These are phyloP conservation scores for Mikania micrantha DNA, from an alignment of 129 eudicot species.

Conservation along the genomic window DNA sequence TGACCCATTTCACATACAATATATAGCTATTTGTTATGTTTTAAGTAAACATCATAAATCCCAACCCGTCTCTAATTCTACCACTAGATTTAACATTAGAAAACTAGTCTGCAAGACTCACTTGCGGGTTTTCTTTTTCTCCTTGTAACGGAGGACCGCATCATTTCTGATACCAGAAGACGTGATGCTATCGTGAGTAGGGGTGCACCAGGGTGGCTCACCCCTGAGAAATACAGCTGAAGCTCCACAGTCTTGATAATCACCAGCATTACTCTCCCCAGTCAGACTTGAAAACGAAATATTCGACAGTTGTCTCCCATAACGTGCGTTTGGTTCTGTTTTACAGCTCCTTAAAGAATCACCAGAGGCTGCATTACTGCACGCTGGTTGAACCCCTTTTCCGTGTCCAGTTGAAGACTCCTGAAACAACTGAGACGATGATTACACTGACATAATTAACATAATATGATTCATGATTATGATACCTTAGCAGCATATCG, in stretches of 20 bases:
- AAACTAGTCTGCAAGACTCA: too few species aligned
- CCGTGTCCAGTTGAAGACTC: constrained; percentile 20
- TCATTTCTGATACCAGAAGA: constrained; percentile 34
- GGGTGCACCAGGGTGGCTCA: constrained; percentile 35
- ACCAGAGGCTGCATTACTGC: constrained; percentile 43
- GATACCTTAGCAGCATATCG: constrained; percentile 30
- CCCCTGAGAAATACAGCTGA: constrained; percentile 39
- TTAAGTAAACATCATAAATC: too few species aligned
- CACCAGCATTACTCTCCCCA: constrained; percentile 36
- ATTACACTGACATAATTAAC: too few species aligned
- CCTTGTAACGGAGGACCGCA: constrained; percentile 61
- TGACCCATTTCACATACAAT: too few species aligned
- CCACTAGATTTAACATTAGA: too few species aligned
- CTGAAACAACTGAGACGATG: too few species aligned
- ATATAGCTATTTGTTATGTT: too few species aligned
- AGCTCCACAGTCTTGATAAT: constrained; percentile 42
- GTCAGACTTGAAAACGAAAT: constrained; percentile 34
- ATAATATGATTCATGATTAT: not conserved
- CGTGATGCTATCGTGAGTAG: constrained; percentile 12
- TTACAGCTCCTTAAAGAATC: constrained; percentile 43
- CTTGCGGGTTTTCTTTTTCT: constrained; percentile 62
- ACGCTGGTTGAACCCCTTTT: constrained; percentile 26
- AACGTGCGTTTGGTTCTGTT: constrained; percentile 36
- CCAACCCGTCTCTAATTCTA: too few species aligned
- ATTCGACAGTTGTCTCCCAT: constrained; percentile 28